Evolutionary conservation across 2,329 filamentous ascomycete species (phyloP).

Genomic region (Raffaelea deltoideospora): DNA sequence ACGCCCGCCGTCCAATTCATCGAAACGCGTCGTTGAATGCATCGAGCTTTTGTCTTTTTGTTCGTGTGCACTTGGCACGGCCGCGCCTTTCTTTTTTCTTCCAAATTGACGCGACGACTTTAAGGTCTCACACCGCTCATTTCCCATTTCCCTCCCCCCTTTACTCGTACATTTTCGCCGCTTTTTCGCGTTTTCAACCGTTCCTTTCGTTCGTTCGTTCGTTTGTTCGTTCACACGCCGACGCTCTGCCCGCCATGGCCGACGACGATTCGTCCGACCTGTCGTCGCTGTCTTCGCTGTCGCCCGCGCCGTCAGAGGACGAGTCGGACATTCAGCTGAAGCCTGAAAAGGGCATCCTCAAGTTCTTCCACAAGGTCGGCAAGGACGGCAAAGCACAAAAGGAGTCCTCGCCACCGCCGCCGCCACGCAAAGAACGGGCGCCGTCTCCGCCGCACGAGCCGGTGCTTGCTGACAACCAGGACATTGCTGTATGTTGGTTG

Average conservation of each 20-base stretch:
- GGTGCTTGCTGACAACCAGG: constrained; percentile 75
- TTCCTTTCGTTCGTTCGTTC: not conserved
- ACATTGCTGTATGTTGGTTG: constrained; percentile 66
- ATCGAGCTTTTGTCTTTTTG: too few species aligned
- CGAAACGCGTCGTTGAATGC: too few species aligned
- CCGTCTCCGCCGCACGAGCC: constrained; percentile 85
- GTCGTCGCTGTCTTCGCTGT: constrained; percentile 36
- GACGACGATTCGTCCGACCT: constrained; percentile 50
- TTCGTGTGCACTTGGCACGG: too few species aligned
- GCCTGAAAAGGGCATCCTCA: constrained; percentile 42
- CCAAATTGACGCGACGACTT: too few species aligned
- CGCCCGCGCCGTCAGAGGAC: constrained; percentile 35
- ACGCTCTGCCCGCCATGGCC: constrained; percentile 28
- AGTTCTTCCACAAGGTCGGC: constrained; percentile 48
- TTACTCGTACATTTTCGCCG: too few species aligned
- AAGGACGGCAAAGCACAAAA: constrained; percentile 12
- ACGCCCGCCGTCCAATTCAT: too few species aligned
- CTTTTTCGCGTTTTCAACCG: not conserved
- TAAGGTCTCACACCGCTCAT: too few species aligned
- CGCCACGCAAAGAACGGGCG: constrained; percentile 55
- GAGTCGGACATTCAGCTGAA: constrained; percentile 34
- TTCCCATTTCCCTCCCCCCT: too few species aligned
- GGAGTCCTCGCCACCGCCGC: constrained; percentile 24
- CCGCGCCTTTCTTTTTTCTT: not conserved
- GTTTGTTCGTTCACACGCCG: not conserved